A percentile compares a stretch with the other conserved stretches of the same genome.
phyloP scores from a whole-genome alignment of 2,329 filamentous ascomycete genomes.

The Aspergillus spinulosporus region DNA sequence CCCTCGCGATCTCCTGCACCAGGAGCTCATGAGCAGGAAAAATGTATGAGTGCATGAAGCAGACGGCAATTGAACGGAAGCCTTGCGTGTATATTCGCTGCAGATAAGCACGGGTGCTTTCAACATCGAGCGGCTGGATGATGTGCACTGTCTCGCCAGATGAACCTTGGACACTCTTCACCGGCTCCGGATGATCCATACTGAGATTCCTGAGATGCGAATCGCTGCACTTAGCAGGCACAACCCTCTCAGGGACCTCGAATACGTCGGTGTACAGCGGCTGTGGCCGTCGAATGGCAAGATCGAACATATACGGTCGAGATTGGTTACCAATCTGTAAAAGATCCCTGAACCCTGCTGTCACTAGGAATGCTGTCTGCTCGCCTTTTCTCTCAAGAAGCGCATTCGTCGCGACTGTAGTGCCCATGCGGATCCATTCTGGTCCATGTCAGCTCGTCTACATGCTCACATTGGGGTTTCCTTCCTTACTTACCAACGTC shows the following conservation, averaged over 20 bases:
- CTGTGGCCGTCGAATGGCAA: neutral
- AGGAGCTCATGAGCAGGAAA: conserved; percentile 76
- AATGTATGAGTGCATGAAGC: neutral
- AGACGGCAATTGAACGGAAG: neutral
- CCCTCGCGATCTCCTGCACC: conserved; percentile 72
- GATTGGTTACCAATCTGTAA: neutral
- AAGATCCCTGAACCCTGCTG: neutral
- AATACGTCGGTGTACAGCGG: neutral
- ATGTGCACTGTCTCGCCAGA: neutral
- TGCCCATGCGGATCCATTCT: neutral
- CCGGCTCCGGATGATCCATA: neutral
- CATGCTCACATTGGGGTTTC: too few relatives aligned
- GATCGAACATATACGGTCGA: neutral
- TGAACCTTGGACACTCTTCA: neutral
- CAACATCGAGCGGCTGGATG: neutral
- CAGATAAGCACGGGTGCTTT: neutral
- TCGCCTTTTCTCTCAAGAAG: neutral
- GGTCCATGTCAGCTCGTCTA: too few relatives aligned
- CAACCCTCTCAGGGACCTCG: neutral
- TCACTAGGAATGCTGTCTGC: neutral
- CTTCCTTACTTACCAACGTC: neutral
- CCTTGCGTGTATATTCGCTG: neutral
- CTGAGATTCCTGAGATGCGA: neutral
- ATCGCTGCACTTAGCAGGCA: neutral
- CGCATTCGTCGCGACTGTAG: neutral